Evolutionary conservation across 352 stramenopile genomes (phyloP).

Genomic region (Phytophthora litchii): DNA sequence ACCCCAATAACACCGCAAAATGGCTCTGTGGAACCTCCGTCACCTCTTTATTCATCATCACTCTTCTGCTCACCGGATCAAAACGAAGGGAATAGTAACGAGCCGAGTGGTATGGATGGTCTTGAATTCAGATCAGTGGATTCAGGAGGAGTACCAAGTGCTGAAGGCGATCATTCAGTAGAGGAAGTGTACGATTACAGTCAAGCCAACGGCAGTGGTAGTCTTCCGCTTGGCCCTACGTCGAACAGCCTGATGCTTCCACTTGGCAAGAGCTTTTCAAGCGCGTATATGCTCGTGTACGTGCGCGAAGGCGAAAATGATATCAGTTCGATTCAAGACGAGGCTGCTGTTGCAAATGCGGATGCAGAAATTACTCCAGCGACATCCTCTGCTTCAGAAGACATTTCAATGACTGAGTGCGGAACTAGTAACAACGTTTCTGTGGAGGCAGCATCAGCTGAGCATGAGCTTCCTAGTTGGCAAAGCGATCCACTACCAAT

Average conservation of each 20-base stretch:
- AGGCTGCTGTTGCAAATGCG: not conserved
- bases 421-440: not conserved
- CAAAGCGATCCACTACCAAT: no score
- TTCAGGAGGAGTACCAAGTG: slow-evolving; percentile 16
- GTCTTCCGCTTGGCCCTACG: slow-evolving; percentile 11
- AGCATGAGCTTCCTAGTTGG: slow-evolving; percentile 21
- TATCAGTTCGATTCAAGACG: slow-evolving; percentile 56
- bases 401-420: slow-evolving; percentile 20
- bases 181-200: slow-evolving; percentile 57
- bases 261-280: slow-evolving; percentile 72
- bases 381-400: slow-evolving; percentile 14
- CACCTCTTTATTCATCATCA: slow-evolving; percentile 58
- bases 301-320: slow-evolving; percentile 81
- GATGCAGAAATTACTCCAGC: slow-evolving; percentile 6
- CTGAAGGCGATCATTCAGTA: slow-evolving; percentile 10
- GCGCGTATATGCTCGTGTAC: slow-evolving; percentile 91
- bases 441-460: not conserved
- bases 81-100: slow-evolving; percentile 22
- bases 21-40: slow-evolving; percentile 34
- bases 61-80: slow-evolving; percentile 57
- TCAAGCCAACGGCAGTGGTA: slow-evolving; percentile 29
- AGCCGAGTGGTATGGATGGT: slow-evolving; percentile 35
- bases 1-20: slow-evolving; percentile 19
- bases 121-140: slow-evolving; percentile 52
- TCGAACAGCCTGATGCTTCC: slow-evolving; percentile 59